Percentiles rank a stretch among this genome's conserved stretches.
phyloP scores from a whole-genome alignment of 2,329 filamentous ascomycete genomes.

The Orbilia blumenaviensis region DNA sequence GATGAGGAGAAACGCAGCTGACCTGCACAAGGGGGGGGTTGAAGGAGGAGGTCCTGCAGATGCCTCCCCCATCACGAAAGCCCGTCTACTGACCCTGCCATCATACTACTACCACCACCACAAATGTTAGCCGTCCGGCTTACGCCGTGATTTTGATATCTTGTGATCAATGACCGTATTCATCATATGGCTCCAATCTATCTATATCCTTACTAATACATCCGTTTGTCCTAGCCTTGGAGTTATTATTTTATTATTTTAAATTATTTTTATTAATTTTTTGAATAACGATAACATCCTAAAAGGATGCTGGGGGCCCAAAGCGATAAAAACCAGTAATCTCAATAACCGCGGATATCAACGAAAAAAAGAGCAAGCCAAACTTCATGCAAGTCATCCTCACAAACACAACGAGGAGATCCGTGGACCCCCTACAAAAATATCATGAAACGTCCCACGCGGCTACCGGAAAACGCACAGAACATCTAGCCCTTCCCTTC shows the following conservation, averaged over 20 bases:
- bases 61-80: slow-evolving; percentile 3
- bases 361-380: slow-evolving; percentile 1
- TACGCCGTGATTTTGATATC: slow-evolving; percentile 42
- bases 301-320: neutral
- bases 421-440: slow-evolving; percentile 3
- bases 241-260: neutral
- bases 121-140: neutral
- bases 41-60: slow-evolving; percentile 40
- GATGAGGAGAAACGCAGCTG: slow-evolving; percentile 51
- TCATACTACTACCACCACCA: neutral
- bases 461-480: slow-evolving; percentile 35
- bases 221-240: neutral
- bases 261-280: neutral
- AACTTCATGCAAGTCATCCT: slow-evolving; percentile 32
- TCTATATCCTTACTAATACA: slow-evolving; percentile 1
- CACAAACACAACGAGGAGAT: slow-evolving; percentile 5
- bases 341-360: slow-evolving; percentile 16
- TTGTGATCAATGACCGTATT: slow-evolving; percentile 53
- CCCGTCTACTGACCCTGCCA: slow-evolving; percentile 27
- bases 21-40: slow-evolving; percentile 33
- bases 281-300: neutral
- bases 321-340: neutral
- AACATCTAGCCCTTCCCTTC: neutral
- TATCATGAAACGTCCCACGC: slow-evolving; percentile 45
- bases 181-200: slow-evolving; percentile 49